These are phyloP conservation scores for Geranium brycei DNA, from an alignment of 345 rosid species.

Conservation along the genomic window DNA sequence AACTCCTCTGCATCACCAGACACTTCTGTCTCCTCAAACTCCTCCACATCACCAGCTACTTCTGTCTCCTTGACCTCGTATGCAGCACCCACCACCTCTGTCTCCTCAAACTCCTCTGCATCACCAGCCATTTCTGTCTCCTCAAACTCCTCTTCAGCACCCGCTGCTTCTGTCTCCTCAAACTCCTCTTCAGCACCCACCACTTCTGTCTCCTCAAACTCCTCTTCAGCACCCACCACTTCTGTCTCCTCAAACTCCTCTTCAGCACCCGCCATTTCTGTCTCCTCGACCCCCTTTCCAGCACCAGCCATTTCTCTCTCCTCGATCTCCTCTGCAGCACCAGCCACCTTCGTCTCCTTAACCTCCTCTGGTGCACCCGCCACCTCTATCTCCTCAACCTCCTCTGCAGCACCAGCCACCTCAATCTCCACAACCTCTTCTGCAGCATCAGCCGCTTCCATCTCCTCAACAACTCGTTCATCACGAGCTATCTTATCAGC, in stretches of 20 bases:
- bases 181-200: too few species aligned
- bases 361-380: not conserved
- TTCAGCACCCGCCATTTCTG: constrained; percentile 2
- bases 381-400: not conserved
- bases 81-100: not conserved
- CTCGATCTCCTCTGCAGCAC: not conserved
- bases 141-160: not conserved
- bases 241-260: too few species aligned
- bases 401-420: constrained; percentile 2
- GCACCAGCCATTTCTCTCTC: constrained; percentile 9
- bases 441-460: constrained; percentile 8
- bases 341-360: too few species aligned
- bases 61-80: constrained; percentile 9
- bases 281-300: constrained; percentile 8
- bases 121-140: not conserved
- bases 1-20: too few species aligned
- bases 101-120: constrained; percentile 3
- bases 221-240: not conserved
- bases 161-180: too few species aligned
- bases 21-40: not conserved
- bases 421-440: constrained; percentile 12
- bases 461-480: constrained; percentile 10
- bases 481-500: too few species aligned
- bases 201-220: constrained; percentile 14
- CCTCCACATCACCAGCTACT: constrained; percentile 1